These are phyloP conservation scores for Fagus sylvatica DNA, from an alignment of 306 rosid genomes.

Conservation along the genomic window DNA sequence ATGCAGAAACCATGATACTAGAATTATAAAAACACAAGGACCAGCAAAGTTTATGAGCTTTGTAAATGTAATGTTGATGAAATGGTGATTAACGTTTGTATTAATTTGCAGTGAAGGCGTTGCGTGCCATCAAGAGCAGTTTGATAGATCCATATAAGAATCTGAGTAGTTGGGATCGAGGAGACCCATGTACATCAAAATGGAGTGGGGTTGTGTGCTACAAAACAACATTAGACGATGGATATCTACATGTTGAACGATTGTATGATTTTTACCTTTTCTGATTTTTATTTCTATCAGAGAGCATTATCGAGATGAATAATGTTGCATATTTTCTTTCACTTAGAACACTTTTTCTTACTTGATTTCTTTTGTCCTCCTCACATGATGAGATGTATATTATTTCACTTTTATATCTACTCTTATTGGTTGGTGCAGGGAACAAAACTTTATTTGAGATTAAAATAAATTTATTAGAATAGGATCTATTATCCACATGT, in stretches of 20 bases:
- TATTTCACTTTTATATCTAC: constrained; percentile 5
- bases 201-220: constrained; percentile 56
- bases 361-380: neutral
- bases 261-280: constrained; percentile 34
- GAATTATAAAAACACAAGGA: neutral
- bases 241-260: constrained; percentile 45
- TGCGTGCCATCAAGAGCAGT: constrained; percentile 35
- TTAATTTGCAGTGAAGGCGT: constrained; percentile 39
- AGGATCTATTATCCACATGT: constrained; percentile 6
- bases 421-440: neutral
- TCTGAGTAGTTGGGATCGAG: constrained; percentile 50
- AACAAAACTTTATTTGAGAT: neutral
- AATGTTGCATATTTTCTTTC: neutral
- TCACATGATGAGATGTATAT: neutral
- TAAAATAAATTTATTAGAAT: neutral
- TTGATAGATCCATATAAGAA: constrained; percentile 45
- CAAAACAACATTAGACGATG: constrained; percentile 33
- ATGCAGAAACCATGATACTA: neutral
- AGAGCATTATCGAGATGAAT: neutral
- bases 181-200: constrained; percentile 47
- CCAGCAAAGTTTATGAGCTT: neutral
- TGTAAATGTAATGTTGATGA: neutral
- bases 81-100: neutral
- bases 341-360: neutral
- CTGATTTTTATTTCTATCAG: neutral